Evolutionary conservation across 257 asterid species (phyloP), one percentile per base, ranked within the genome.

Genomic region (Eustoma russellianum): DNA sequence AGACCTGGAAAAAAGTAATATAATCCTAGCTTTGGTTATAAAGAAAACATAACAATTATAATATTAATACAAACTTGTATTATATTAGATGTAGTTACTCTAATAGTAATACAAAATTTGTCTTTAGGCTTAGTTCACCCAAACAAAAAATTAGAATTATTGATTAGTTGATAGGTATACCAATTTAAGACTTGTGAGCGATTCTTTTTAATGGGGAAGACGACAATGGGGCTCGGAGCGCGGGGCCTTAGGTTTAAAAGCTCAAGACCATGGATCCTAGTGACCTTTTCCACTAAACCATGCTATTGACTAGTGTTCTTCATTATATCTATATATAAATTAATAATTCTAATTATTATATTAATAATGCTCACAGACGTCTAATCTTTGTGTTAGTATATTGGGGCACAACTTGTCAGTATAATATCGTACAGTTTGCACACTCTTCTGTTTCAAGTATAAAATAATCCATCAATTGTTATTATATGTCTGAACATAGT

Each of bases 181-280:
- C 30, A 3, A 14, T 7, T 14, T 2, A 46, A 53, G 45, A 53
- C 4, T 53, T 34, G 17, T 34, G 58, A 33, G 30, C 3, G 30
- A 24, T 24, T 24, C 1, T 24, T 24, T 24, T 24, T 24, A 47
- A 18, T 33, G 33, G 24, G 10, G 34, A 46, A 48, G 54, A 40
- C 54, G 77, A 65, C 30, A 51, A 74, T 60, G 62, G 70, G 87
- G 90, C 94, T 82, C 90, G 96, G 89, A 93, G 87, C 93, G 93
- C 93, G 79, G 88, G 60, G 65, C 86, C 63, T 80, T 24, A 85
- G 81, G 81, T 72, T 85, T 76, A 66, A 63, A 30, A 38, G 55
- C 35, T 49, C 50, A 13, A 38, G 41, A 28, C 17, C 52, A 46
- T 17, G 19, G 52, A 34, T 18, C 52, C 56, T 14, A 38, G 50